Percentiles rank a stretch among this genome's conserved stretches.
Evolutionary conservation across 1,284 basidiomycete species (phyloP).

Genomic region (Boletus semigastroideus): DNA sequence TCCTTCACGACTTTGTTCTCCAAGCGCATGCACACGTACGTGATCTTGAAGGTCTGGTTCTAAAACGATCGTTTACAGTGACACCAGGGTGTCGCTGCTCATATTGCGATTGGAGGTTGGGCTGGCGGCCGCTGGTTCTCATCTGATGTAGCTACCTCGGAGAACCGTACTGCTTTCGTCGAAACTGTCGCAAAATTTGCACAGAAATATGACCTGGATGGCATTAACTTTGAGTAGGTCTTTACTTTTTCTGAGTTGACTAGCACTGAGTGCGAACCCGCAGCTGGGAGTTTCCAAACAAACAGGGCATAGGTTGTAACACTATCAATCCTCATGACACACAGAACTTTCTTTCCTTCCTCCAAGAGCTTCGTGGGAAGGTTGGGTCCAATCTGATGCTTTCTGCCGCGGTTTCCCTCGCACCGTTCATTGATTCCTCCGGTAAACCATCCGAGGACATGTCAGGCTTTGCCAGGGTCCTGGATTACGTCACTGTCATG

Average conservation of each 20-base stretch:
- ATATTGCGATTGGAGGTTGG: slow-evolving; percentile 84
- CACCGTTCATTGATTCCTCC: slow-evolving; percentile 52
- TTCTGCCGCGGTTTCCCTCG: slow-evolving; percentile 56
- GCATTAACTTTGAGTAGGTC: slow-evolving; percentile 29
- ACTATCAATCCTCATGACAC: slow-evolving; percentile 43
- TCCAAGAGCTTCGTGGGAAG: slow-evolving; percentile 46
- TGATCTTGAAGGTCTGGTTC: slow-evolving; percentile 8
- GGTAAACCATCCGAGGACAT: slow-evolving; percentile 58
- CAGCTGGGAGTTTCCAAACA: slow-evolving; percentile 54
- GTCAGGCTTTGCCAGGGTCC: slow-evolving; percentile 35
- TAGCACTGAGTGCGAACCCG: background rate
- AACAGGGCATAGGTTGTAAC: slow-evolving; percentile 47
- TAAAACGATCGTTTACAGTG: background rate
- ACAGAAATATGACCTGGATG: slow-evolving; percentile 44
- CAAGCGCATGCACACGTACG: slow-evolving; percentile 53
- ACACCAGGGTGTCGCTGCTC: slow-evolving; percentile 55
- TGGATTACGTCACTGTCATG: slow-evolving; percentile 74
- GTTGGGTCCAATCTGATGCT: slow-evolving; percentile 47
- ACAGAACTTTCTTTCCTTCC: slow-evolving; percentile 44
- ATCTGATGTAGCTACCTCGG: slow-evolving; percentile 55
- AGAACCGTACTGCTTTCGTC: slow-evolving; percentile 66
- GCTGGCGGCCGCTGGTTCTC: slow-evolving; percentile 73
- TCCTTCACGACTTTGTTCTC: slow-evolving; percentile 52
- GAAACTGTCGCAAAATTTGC: slow-evolving; percentile 62
- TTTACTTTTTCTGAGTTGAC: background rate